Evolutionary conservation across 1,139 yeast genomes (phyloP).

Genomic region (Scheffersomyces quercinus): DNA sequence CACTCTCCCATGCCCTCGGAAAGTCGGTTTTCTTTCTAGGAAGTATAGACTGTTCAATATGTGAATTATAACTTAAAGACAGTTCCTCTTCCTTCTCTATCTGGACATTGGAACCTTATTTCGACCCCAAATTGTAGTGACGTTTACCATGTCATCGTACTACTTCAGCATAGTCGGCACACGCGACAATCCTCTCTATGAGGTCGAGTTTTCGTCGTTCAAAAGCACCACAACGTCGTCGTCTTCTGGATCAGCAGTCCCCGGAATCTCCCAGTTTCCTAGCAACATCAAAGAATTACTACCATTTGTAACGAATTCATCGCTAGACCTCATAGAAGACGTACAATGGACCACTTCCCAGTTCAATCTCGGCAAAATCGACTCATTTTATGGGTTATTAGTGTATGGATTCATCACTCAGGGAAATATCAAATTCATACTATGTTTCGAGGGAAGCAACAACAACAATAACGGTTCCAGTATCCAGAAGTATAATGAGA

Average conservation of each 20-base stretch:
- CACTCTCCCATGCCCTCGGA: no score
- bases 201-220: conserved; percentile 80
- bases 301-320: conserved; percentile 86
- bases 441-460: conserved; percentile 61
- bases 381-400: conserved; percentile 78
- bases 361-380: conserved; percentile 74
- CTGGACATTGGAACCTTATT: no score
- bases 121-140: no score
- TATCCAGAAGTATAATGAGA: conserved; percentile 55
- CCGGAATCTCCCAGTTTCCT: conserved; percentile 69
- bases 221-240: conserved; percentile 25
- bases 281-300: conserved; percentile 73
- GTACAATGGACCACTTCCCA: conserved; percentile 74
- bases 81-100: no score
- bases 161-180: conserved; percentile 89
- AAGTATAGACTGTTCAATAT: no score
- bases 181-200: conserved; percentile 82
- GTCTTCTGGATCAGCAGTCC: conserved; percentile 8
- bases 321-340: conserved; percentile 88
- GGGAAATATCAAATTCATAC: conserved; percentile 79
- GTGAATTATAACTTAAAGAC: no score
- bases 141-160: conserved; percentile 51
- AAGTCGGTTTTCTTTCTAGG: no score
- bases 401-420: conserved; percentile 86
- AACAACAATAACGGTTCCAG: conserved; percentile 3